Evolutionary conservation across 1,284 basidiomycete genomes (phyloP).

Genomic region (Ganoderma sp.): DNA sequence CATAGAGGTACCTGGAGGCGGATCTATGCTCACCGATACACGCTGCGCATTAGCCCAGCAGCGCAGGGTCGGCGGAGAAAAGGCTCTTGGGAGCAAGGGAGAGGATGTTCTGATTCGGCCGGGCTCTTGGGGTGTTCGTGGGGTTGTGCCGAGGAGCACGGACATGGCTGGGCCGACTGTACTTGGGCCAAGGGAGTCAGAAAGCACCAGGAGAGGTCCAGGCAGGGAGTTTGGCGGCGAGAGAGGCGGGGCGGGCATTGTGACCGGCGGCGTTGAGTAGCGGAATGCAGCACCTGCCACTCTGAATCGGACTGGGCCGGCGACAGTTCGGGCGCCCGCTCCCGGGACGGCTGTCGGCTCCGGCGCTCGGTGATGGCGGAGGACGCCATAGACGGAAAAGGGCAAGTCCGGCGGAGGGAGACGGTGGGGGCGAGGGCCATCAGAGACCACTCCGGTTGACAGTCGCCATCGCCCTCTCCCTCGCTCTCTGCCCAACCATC

Average conservation of each 20-base stretch:
- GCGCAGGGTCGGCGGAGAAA: slow-evolving; percentile 13
- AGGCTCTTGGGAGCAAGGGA: neutral
- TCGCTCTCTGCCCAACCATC: slow-evolving; percentile 27
- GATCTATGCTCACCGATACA: slow-evolving; percentile 10
- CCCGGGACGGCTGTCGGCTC: neutral
- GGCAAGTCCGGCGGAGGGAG: slow-evolving; percentile 22
- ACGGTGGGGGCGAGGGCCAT: slow-evolving; percentile 3
- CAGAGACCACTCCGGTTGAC: slow-evolving; percentile 30
- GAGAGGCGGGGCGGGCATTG: neutral
- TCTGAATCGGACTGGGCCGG: neutral
- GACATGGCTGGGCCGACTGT: neutral
- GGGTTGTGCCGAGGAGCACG: neutral
- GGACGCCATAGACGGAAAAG: slow-evolving; percentile 24
- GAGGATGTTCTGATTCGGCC: neutral
- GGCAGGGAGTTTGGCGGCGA: slow-evolving; percentile 4
- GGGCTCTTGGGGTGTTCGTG: neutral
- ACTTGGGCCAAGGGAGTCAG: neutral
- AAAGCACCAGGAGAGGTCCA: neutral
- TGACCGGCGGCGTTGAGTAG: slow-evolving; percentile 20
- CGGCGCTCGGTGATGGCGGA: slow-evolving; percentile 11
- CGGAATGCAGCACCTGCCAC: slow-evolving; percentile 6
- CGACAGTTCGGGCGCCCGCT: neutral
- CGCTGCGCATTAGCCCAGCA: slow-evolving; percentile 11
- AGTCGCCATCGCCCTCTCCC: slow-evolving; percentile 35
- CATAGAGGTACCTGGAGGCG: slow-evolving; percentile 4